Base-by-base conservation (phyloP, 192 early-diverging fungal species). In the Umbelopsis isabellina region DNA sequence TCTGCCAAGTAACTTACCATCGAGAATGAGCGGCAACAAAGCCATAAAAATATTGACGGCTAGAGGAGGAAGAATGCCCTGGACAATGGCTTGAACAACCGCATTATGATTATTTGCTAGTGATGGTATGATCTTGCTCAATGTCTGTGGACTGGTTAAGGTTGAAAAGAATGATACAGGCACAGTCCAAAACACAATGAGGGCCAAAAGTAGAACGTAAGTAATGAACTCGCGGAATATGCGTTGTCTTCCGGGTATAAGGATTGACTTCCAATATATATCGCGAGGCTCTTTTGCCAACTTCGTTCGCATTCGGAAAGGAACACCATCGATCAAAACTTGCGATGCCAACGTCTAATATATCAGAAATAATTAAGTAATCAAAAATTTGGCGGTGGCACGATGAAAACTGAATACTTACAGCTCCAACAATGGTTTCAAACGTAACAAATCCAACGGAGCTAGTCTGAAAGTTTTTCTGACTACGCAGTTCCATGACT, bases 361-460 rank as follows among this genome's bases (percentile, higher is more conserved):
- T 18, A 47, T n/a, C 7, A 35, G 49, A 22, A 50, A 25, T 44
- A 25, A 66, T 49, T 23, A 65, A 30, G 6, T 41, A 6, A 41
- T 1, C 10, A 5, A 41, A 4, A 5, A 10, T 41, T 2, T 41
- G 3, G 27, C 27, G 27, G 27, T 3, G 27, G 27, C 3, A 3
- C 27, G 27, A 30, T 30, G 27, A 30, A 3, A 30, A 41, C 7
- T 41, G 37, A 41, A 41, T 41, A 72, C 76, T 70, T 83, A 87
- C 85, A 11, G 91, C 91, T n/a, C 85, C 82, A 23, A 82, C 79
- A 46, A 90, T 85, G 16, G 83, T 80, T 65, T 87, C 82, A 69
- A 93, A 93, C 16, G 91, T 93, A 20, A 93, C 88, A 69, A 91
- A 93, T 3, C 86, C 91, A 21, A 89, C 86, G 5, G 82, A 85